Base-by-base conservation (phyloP, 2,329 filamentous ascomycete genomes). In the Pseudocercospora eumusae region DNA sequence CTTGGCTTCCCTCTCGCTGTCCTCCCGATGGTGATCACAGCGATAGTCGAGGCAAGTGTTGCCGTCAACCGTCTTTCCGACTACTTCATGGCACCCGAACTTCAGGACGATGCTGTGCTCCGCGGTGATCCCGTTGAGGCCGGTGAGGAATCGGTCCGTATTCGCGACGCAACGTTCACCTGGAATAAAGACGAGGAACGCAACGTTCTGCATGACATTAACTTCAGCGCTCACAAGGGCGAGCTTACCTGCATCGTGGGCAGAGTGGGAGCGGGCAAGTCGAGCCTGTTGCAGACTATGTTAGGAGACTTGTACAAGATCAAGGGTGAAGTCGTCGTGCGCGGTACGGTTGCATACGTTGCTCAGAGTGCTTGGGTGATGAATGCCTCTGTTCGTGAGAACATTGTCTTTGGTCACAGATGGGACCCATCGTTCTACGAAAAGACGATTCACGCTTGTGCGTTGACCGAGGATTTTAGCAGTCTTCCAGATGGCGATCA, bases 311-410 rank as follows among this genome's bases (percentile, higher is more conserved):
- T 99, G 3, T 97, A 89, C 88, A 98, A 97, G 75, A 83, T 89
- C 55, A 87, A 90, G 64, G 95, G 95, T 53, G 84, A 90, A 65
- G 93, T 97, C 3, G 83, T 90, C 59, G 83, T 99, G 9, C 88
- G 90, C 69, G 96, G 95, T 52, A 86, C 84, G 27, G 85, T 92
- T 44, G 95, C 95, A 1, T 99, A 98, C 75, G 95, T 96, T 62
- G 91, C 92, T 15, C 96, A 99, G 75, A 88, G 91, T 71, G 82
- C 92, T 20, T 99, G 96, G 95, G 90, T 99, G 57, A 93, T 98
- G 88, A 99, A 99, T 74, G 95, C 95, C 8, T 96, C 91, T 28
- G 93, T 99, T 60, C 91, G 92, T 70, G 95, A 99, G 74, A 99
- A 99, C 74, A 96, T 99, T 69, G 83, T 97, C 4, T 99, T 99